Conservation (phyloP, 1,284 basidiomycete species). For the Thecaphora frezii region DNA sequence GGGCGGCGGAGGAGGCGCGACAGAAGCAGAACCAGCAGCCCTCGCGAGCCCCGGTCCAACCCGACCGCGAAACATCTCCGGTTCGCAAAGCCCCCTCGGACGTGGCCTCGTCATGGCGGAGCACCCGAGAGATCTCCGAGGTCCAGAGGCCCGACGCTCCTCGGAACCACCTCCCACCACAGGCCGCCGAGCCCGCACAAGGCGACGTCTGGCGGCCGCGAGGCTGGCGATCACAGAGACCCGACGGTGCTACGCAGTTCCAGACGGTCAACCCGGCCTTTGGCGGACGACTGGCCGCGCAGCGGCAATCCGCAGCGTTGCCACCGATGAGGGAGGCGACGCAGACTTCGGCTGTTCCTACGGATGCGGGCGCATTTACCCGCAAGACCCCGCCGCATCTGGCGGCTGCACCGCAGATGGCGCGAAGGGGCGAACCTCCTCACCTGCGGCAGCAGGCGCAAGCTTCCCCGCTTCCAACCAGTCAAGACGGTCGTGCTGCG, state of each 20-base stretch:
- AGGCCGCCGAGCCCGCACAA: background rate
- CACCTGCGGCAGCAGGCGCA: background rate
- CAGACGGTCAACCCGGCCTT: too few relatives aligned
- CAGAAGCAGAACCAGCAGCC: slow-evolving; percentile 2
- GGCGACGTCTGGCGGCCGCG: background rate
- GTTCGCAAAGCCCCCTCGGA: background rate
- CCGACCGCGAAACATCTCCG: too few relatives aligned
- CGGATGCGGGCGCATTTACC: background rate
- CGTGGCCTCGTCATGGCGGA: background rate
- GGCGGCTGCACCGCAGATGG: background rate
- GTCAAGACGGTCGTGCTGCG: background rate
- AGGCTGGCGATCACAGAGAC: background rate
- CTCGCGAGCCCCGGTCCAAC: background rate
- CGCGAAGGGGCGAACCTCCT: background rate
- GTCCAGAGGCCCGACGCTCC: background rate
- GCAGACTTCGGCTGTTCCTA: too few relatives aligned
- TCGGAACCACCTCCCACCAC: too few relatives aligned
- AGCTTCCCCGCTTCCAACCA: too few relatives aligned
- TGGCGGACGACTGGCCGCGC: too few relatives aligned
- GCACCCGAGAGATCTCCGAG: background rate
- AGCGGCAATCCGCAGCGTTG: background rate
- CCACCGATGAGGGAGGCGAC: too few relatives aligned
- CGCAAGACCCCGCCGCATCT: background rate
- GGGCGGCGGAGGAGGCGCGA: slow-evolving; percentile 11
- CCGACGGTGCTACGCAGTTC: background rate